Conservation (phyloP, 805 yeast genomes). For the Jamesozyma jinghongensis region DNA sequence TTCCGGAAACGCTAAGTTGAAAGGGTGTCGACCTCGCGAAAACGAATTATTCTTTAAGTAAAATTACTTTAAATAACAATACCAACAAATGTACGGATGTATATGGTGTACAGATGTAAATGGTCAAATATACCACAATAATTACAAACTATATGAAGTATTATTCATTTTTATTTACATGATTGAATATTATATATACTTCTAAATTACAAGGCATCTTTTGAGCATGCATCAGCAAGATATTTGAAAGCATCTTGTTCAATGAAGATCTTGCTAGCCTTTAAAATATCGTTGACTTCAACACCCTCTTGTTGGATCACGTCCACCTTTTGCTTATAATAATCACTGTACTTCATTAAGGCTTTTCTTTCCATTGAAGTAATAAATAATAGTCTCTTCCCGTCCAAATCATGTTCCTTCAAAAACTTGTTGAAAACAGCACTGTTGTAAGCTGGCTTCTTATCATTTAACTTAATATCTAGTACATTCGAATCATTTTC, state of each 20-base stretch:
- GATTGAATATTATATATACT: neutral
- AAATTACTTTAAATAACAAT: too few relatives aligned
- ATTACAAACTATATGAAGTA: too few relatives aligned
- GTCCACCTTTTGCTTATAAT: constrained; percentile 45
- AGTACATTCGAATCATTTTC: constrained; percentile 19
- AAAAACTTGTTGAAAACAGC: constrained; percentile 37
- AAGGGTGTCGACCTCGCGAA: too few relatives aligned
- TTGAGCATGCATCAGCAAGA: constrained; percentile 32
- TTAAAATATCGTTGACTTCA: constrained; percentile 73
- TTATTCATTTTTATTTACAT: neutral
- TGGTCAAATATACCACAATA: too few relatives aligned
- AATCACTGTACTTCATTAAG: constrained; percentile 49
- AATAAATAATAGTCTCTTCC: constrained; percentile 52
- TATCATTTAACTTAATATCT: constrained; percentile 8
- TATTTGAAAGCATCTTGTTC: constrained; percentile 66
- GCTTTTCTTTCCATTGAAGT: constrained; percentile 53
- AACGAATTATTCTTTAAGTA: too few relatives aligned
- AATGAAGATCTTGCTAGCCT: constrained; percentile 65
- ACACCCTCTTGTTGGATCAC: constrained; percentile 68
- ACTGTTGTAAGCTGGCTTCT: constrained; percentile 1
- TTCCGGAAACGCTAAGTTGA: too few relatives aligned
- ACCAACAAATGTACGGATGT: too few relatives aligned
- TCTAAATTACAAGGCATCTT: neutral
- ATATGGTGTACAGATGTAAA: too few relatives aligned
- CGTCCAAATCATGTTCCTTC: constrained; percentile 39